Percentiles rank a stretch among this genome's conserved stretches.
Conservation (phyloP, 148 eudicot genomes). For the Rhododendron molle region DNA sequence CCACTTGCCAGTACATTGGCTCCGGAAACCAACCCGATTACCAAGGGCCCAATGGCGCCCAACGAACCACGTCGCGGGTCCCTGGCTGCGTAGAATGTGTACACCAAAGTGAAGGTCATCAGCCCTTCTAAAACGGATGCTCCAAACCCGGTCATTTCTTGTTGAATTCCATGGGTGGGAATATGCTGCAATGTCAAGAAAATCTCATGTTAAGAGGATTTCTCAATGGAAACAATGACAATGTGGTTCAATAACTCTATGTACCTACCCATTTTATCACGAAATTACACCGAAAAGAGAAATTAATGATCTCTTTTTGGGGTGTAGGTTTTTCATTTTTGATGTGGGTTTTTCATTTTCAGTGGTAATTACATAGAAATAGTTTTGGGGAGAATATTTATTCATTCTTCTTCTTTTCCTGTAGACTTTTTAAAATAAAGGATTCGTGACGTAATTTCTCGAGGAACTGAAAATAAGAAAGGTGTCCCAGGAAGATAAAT, state of each 20-base stretch:
- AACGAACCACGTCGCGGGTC: constrained; percentile 59
- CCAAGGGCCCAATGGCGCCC: constrained; percentile 57
- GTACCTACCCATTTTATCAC: too few relatives aligned
- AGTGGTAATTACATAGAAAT: too few relatives aligned
- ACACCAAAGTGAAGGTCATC: constrained; percentile 70
- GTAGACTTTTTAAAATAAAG: background rate
- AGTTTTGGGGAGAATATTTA: too few relatives aligned
- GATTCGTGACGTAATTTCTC: background rate
- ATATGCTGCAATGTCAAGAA: constrained; percentile 41
- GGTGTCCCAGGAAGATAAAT: too few relatives aligned
- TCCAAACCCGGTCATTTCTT: constrained; percentile 88
- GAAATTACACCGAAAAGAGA: too few relatives aligned
- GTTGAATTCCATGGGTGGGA: constrained; percentile 46
- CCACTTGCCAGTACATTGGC: constrained; percentile 74
- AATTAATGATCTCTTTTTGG: too few relatives aligned
- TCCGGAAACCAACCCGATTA: constrained; percentile 57
- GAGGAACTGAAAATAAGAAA: background rate
- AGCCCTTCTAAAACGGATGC: constrained; percentile 72
- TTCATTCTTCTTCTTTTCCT: background rate
- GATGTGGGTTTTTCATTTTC: too few relatives aligned
- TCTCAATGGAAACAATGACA: background rate
- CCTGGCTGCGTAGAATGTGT: constrained; percentile 48
- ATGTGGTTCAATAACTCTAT: too few relatives aligned
- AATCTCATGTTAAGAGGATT: background rate
- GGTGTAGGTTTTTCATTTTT: too few relatives aligned